phyloP scores from a whole-genome alignment of 208 protist species.

The Tritrichomonas foetus region DNA sequence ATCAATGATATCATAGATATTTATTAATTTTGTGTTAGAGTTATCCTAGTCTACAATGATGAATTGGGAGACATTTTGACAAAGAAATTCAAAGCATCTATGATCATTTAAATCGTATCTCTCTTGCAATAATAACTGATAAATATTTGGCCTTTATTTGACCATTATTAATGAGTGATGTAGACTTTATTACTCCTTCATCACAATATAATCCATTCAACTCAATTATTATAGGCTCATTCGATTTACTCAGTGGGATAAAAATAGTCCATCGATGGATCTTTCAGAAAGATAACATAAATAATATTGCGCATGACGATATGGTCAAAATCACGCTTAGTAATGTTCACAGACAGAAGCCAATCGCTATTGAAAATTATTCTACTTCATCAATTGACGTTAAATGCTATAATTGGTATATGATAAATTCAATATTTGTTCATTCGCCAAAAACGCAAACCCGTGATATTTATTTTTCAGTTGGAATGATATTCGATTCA shows the following conservation, averaged over 20 bases:
- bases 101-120: too few species aligned
- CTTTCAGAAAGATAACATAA: background rate
- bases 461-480: background rate
- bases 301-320: background rate
- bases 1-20: too few species aligned
- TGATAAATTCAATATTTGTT: background rate
- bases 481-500: background rate
- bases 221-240: background rate
- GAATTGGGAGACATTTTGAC: too few species aligned
- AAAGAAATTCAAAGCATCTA: too few species aligned
- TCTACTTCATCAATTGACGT: background rate
- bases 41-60: too few species aligned
- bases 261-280: background rate
- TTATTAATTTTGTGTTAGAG: too few species aligned
- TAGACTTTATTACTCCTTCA: too few species aligned
- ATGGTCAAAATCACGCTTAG: background rate
- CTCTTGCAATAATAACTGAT: too few species aligned
- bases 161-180: too few species aligned
- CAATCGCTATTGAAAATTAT: background rate
- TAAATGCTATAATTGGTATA: background rate
- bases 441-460: background rate
- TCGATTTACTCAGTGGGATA: background rate
- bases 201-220: background rate
- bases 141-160: too few species aligned
- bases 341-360: background rate